phyloP scores from a whole-genome alignment of 2,329 filamentous ascomycete species.

The Immersiporthe knoxdaviesiana region DNA sequence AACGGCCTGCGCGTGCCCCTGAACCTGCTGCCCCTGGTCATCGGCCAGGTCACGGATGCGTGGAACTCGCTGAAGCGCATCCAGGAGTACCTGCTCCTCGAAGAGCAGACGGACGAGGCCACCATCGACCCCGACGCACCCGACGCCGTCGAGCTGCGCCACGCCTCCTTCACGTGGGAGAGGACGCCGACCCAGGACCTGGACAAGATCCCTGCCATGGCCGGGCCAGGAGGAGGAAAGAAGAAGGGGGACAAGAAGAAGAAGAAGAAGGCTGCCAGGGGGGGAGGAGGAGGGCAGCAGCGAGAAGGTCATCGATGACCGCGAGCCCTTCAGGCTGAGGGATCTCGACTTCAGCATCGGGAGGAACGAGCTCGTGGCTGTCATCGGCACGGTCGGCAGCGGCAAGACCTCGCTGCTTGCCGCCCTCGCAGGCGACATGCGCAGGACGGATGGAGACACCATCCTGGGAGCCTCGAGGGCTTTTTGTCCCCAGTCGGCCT shows the following conservation, averaged over 20 bases:
- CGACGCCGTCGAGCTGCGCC: slow-evolving; percentile 70
- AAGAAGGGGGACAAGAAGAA: slow-evolving; percentile 50
- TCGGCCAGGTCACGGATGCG: slow-evolving; percentile 88
- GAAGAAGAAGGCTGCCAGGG: slow-evolving; percentile 47
- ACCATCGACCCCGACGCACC: slow-evolving; percentile 58
- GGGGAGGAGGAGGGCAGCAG: slow-evolving; percentile 43
- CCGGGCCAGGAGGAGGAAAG: slow-evolving; percentile 43
- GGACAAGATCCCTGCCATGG: slow-evolving; percentile 48
- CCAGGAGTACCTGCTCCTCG: slow-evolving; percentile 83
- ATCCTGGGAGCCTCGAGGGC: slow-evolving; percentile 78
- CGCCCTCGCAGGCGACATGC: slow-evolving; percentile 92
- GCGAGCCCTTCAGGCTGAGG: slow-evolving; percentile 71
- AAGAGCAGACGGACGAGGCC: slow-evolving; percentile 79
- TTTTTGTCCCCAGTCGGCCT: slow-evolving; percentile 95
- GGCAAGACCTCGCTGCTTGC: slow-evolving; percentile 90
- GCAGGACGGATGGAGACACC: slow-evolving; percentile 74
- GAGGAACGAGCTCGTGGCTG: slow-evolving; percentile 76
- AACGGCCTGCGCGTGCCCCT: slow-evolving; percentile 89
- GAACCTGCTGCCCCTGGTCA: slow-evolving; percentile 84
- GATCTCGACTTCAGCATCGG: slow-evolving; percentile 70
- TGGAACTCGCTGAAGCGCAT: slow-evolving; percentile 84
- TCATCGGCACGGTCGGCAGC: slow-evolving; percentile 87
- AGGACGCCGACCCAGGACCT: slow-evolving; percentile 59
- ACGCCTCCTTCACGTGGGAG: slow-evolving; percentile 90
- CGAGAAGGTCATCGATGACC: slow-evolving; percentile 49